Percentiles rank a stretch among this genome's conserved stretches.
Evolutionary conservation across 164 flowering plant genomes (phyloP).

Genomic region (Stephania japonica): DNA sequence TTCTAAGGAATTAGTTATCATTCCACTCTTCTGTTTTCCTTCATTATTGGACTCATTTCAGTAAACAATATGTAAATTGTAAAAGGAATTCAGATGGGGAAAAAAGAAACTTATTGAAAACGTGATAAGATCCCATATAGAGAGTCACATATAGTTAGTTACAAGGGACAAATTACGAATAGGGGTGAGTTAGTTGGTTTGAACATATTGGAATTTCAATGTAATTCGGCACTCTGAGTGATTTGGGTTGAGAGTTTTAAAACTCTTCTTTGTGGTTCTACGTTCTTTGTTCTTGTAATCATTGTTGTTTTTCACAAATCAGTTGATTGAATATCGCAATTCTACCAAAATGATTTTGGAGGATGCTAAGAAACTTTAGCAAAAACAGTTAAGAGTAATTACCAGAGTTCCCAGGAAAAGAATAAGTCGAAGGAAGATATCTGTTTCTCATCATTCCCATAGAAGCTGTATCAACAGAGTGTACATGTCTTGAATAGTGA

Average conservation of each 20-base stretch:
- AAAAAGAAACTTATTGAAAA: constrained; percentile 1
- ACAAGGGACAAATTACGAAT: too few relatives aligned
- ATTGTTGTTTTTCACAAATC: too few relatives aligned
- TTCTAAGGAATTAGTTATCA: background rate
- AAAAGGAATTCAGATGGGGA: background rate
- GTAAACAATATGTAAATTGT: background rate
- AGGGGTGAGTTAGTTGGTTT: too few relatives aligned
- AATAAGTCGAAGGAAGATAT: constrained; percentile 38
- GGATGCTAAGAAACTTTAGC: background rate
- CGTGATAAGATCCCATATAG: too few relatives aligned
- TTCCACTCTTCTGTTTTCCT: background rate
- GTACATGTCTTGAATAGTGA: constrained; percentile 24
- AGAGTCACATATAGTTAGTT: too few relatives aligned
- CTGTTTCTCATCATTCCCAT: constrained; percentile 32
- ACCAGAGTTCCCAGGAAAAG: constrained; percentile 56
- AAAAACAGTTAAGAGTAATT: constrained; percentile 11
- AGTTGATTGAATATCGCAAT: too few relatives aligned
- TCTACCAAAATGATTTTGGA: background rate
- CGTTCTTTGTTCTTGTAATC: too few relatives aligned
- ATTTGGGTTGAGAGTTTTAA: too few relatives aligned
- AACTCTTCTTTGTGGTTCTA: too few relatives aligned
- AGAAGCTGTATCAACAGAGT: constrained; percentile 27
- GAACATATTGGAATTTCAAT: too few relatives aligned
- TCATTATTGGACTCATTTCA: background rate
- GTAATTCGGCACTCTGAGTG: too few relatives aligned